phyloP scores from a whole-genome alignment of 2,329 filamentous ascomycete species.

The Penicillium vulpinum region DNA sequence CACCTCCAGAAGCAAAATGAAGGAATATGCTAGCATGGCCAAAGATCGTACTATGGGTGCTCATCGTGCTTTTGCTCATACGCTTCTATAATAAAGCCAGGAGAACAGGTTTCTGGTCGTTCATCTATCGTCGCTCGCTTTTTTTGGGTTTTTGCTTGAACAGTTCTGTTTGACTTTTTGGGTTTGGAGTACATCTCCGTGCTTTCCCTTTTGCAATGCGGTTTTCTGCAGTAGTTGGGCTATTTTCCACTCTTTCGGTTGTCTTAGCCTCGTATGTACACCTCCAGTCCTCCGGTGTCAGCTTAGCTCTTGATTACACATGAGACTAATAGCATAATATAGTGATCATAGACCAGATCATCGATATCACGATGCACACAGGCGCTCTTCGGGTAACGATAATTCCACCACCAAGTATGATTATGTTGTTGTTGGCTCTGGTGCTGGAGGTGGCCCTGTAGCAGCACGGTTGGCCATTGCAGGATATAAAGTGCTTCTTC shows the following conservation, averaged over 20 bases:
- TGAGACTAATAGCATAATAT: background rate
- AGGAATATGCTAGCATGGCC: background rate
- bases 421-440: constrained; percentile 63
- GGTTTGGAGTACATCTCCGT: background rate
- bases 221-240: constrained; percentile 8
- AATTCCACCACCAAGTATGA: constrained; percentile 49
- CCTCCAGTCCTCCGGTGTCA: background rate
- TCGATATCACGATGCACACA: constrained; percentile 10
- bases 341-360: constrained; percentile 10
- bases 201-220: constrained; percentile 7
- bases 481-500: constrained; percentile 61
- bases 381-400: constrained; percentile 1
- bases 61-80: background rate
- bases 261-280: constrained; percentile 18
- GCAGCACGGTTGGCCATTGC: constrained; percentile 61
- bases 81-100: constrained; percentile 1
- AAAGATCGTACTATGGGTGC: background rate
- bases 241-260: constrained; percentile 15
- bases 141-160: background rate
- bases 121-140: background rate
- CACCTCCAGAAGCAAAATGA: background rate
- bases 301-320: no score
- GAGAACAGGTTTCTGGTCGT: background rate
- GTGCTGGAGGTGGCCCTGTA: constrained; percentile 60
- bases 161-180: background rate